phyloP scores from a whole-genome alignment of 176 grass and related monocot species.

The Raddia guianensis region DNA sequence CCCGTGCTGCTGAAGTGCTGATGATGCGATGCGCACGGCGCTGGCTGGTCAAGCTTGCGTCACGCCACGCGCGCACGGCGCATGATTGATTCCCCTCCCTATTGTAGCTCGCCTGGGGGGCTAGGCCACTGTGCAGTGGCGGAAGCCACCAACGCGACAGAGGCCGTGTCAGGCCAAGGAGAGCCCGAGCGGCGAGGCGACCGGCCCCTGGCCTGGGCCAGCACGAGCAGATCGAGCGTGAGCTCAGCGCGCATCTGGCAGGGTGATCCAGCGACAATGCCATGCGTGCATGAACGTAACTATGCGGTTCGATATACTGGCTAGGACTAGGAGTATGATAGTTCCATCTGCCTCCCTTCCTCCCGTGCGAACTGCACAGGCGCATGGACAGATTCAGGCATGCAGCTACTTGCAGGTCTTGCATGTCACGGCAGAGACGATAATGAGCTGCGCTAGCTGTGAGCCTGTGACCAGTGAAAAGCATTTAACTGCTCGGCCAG shows the following conservation, averaged over 20 bases:
- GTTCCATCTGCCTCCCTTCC: not conserved
- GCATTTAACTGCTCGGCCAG: not conserved
- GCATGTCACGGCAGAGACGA: not conserved
- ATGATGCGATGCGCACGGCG: not conserved
- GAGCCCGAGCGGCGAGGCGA: not conserved
- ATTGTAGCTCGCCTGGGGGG: no score
- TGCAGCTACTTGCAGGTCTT: not conserved
- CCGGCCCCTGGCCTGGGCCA: not conserved
- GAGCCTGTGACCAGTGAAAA: not conserved
- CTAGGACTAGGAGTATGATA: no score
- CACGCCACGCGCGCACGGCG: not conserved
- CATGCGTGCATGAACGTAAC: not conserved
- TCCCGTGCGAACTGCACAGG: not conserved
- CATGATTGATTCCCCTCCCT: not conserved
- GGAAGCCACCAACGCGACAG: not conserved
- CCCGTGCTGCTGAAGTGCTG: not conserved
- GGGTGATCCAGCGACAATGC: not conserved
- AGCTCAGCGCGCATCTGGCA: not conserved
- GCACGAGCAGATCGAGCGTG: not conserved
- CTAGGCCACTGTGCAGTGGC: constrained; percentile 10
- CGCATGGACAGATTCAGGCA: not conserved
- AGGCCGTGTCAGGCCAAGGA: not conserved
- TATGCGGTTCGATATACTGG: not conserved
- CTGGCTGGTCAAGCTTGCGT: not conserved
- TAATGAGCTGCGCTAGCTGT: not conserved